Conservation (phyloP, 2,329 filamentous ascomycete species). For the Plenodomus lindquistii region DNA sequence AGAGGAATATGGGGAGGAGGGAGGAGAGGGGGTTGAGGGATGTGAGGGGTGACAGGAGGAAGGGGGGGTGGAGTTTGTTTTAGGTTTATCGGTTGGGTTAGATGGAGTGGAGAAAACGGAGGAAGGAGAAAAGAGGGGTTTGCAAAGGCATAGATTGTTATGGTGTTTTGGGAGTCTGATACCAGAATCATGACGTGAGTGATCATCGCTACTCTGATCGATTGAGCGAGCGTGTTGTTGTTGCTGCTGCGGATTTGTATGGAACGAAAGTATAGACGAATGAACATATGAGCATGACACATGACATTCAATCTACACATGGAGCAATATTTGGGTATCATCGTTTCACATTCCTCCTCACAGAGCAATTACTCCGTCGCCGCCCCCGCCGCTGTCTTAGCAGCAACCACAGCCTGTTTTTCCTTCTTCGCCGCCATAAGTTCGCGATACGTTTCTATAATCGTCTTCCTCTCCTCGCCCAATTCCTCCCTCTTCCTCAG, state of each 20-base stretch:
- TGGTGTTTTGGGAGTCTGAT: conserved; percentile 21
- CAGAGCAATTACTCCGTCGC: no score
- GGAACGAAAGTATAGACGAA: no score
- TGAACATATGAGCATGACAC: no score
- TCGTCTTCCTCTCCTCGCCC: conserved; percentile 66
- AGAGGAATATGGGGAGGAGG: conserved; percentile 48
- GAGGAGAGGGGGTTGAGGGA: conserved; percentile 27
- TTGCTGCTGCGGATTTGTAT: no score
- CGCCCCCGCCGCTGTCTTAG: neutral
- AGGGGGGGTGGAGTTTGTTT: conserved; percentile 39
- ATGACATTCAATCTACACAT: no score
- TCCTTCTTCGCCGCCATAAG: conserved; percentile 59
- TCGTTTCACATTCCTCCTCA: no score
- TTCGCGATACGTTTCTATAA: conserved; percentile 74
- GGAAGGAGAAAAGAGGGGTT: conserved; percentile 2
- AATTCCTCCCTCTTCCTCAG: conserved; percentile 74
- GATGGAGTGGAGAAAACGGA: neutral
- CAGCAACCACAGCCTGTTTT: neutral
- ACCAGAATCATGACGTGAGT: conserved; percentile 2
- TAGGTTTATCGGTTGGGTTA: conserved; percentile 18
- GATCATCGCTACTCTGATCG: no score
- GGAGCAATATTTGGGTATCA: no score
- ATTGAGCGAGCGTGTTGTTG: no score
- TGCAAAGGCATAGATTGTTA: conserved; percentile 21
- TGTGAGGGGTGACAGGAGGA: conserved; percentile 29